phyloP scores from a whole-genome alignment of 73 alveolate species.

The Paramecium sonneborni region DNA sequence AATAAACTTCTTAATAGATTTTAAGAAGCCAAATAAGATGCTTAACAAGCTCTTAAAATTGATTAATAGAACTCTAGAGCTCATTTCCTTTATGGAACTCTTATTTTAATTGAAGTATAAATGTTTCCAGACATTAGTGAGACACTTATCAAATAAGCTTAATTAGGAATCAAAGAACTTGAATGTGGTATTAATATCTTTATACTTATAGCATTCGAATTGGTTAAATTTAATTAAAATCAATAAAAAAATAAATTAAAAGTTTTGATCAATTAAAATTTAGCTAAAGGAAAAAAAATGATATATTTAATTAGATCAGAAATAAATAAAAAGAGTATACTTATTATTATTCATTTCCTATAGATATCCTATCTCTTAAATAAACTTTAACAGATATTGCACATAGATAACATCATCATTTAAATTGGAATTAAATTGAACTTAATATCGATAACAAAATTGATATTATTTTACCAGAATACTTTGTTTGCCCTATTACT shows the following conservation, averaged over 20 bases:
- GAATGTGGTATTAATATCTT: background rate
- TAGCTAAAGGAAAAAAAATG: conserved; percentile 22
- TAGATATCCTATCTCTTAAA: background rate
- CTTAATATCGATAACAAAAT: background rate
- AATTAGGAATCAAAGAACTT: background rate
- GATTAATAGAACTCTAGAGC: conserved; percentile 1
- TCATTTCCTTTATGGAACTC: background rate
- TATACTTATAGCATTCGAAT: background rate
- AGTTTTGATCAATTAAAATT: conserved; percentile 14
- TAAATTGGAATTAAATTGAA: background rate
- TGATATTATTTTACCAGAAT: conserved; percentile 8
- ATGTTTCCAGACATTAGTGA: background rate
- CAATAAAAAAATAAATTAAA: conserved; percentile 27
- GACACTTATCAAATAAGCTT: background rate
- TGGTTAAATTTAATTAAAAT: background rate
- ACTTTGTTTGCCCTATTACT: background rate
- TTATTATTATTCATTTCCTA: background rate
- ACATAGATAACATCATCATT: background rate
- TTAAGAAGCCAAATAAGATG: conserved; percentile 20
- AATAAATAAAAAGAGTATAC: conserved; percentile 12
- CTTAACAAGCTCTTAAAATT: background rate
- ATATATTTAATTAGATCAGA: background rate
- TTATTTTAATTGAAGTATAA: conserved; percentile 10
- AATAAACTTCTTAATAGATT: background rate
- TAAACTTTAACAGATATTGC: background rate